Percentiles rank a stretch among this genome's conserved stretches.
Evolutionary conservation across 345 rosid genomes (phyloP).

Genomic region (Euphorbia tirucalli): DNA sequence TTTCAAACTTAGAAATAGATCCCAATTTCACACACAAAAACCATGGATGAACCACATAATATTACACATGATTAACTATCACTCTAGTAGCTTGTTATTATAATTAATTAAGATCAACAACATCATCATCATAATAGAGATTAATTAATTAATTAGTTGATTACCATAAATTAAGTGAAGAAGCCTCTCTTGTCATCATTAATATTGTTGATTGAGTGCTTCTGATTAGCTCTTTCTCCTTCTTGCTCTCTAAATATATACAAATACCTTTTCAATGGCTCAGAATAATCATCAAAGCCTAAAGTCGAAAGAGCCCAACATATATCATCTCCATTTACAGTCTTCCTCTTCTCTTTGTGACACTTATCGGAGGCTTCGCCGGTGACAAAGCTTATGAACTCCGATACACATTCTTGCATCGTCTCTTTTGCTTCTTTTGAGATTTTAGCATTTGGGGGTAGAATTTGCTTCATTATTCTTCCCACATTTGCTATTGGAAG

Average conservation of each 20-base stretch:
- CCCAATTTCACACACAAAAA: too few relatives aligned
- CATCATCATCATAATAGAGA: too few relatives aligned
- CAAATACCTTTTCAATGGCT: slow-evolving; percentile 50
- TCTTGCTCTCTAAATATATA: slow-evolving; percentile 46
- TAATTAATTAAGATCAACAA: too few relatives aligned
- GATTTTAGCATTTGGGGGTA: slow-evolving; percentile 65
- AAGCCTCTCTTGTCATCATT: too few relatives aligned
- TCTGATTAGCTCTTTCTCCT: slow-evolving; percentile 52
- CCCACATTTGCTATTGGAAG: slow-evolving; percentile 76
- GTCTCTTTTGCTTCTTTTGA: slow-evolving; percentile 76
- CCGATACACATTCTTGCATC: slow-evolving; percentile 77
- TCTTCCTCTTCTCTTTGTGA: slow-evolving; percentile 73
- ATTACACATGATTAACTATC: too few relatives aligned
- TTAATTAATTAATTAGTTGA: too few relatives aligned
- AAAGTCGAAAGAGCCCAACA: slow-evolving; percentile 69
- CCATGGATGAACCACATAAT: too few relatives aligned
- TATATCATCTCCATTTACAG: slow-evolving; percentile 64
- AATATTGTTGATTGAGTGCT: slow-evolving; percentile 12
- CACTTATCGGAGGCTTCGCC: slow-evolving; percentile 73
- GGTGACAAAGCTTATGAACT: slow-evolving; percentile 71
- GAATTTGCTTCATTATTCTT: slow-evolving; percentile 70
- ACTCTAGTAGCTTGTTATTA: too few relatives aligned
- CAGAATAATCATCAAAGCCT: slow-evolving; percentile 69
- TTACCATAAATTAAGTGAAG: too few relatives aligned
- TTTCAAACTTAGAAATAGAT: too few relatives aligned